Evolutionary conservation across 2,329 filamentous ascomycete genomes (phyloP), one percentile per base, ranked within the genome.

Genomic region (Sporothrix euskadiensis): DNA sequence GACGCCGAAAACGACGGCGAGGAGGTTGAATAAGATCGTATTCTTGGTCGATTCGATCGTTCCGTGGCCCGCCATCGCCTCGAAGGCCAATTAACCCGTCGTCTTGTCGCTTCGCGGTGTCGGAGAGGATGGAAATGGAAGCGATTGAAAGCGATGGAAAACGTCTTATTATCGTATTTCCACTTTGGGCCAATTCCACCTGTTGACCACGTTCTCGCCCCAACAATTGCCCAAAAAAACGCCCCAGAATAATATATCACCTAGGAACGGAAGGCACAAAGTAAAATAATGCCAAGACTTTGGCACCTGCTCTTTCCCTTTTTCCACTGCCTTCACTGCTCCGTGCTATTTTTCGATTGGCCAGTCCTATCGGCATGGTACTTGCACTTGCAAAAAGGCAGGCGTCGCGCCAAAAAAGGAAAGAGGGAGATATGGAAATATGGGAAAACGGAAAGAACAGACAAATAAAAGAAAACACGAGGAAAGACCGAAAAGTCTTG

Each of bases 401-500:
- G 59, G 35, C 59, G 8, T 35, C 35, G 5, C 35, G 8, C 14
- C 10, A 61, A 44, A 44, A 41, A 22, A 44, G 22, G 32, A 61
- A 61, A 19, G 57, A 39, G 30, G 35, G 35, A 35, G 35, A 35
- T 35, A 35, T 35, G 35, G 35, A 35, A 8, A 35, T 8, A 8
- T 35, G 35, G 35, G 35, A 35, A 35, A 35, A 35, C n/a, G 8
- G n/a, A 30, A 59, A 32, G 4, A 30, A n/a, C 5, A n/a, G 30
- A 63, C 19, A 2, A 9, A 41, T 22, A 65, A 19, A 44, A 44
- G n/a, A 44, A 44, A 66, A 66, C 12, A 44, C 35, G 35, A 63
- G 41, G 22, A 66, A 66, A 66, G 61, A 30, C 8, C 16, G 41
- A 66, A 68, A 49, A 52, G 30, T 59, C 54, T 71, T 71, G 69